These are phyloP conservation scores for Naganishia antarctica DNA, from an alignment of 768 basidiomycete genomes.

Conservation along the genomic window DNA sequence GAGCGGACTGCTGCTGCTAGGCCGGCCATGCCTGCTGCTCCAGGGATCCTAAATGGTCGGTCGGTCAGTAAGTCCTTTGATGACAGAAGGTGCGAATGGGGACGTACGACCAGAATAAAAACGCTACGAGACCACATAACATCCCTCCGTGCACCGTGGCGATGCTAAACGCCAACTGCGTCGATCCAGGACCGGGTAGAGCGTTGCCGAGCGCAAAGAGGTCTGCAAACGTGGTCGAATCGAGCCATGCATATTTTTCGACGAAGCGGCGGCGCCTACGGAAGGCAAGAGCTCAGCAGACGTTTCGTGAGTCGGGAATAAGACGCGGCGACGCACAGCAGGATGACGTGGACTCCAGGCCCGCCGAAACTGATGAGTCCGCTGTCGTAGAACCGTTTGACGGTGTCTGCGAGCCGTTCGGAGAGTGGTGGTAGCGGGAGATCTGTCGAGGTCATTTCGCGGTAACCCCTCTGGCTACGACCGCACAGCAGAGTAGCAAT, in stretches of 20 bases:
- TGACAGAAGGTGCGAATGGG: neutral
- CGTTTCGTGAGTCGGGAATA: no score
- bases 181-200: conserved; percentile 55
- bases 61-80: neutral
- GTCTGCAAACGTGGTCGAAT: conserved; percentile 48
- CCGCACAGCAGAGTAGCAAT: no score
- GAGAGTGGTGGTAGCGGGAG: neutral
- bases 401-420: conserved; percentile 11
- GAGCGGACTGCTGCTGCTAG: conserved; percentile 53
- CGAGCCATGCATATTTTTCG: conserved; percentile 42
- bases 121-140: conserved; percentile 52
- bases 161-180: conserved; percentile 56
- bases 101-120: conserved; percentile 52
- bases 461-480: no score
- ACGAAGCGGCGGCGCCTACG: conserved; percentile 45
- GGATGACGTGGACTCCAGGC: conserved; percentile 49
- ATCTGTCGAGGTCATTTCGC: no score
- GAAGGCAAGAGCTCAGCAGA: no score
- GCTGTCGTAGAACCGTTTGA: conserved; percentile 21
- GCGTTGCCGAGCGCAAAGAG: conserved; percentile 55
- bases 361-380: conserved; percentile 53
- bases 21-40: conserved; percentile 54
- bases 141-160: conserved; percentile 52
- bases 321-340: no score
- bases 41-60: conserved; percentile 48